Evolutionary conservation across 176 grass and related monocot genomes (phyloP).

Genomic region (Eragrostis nindensis): DNA sequence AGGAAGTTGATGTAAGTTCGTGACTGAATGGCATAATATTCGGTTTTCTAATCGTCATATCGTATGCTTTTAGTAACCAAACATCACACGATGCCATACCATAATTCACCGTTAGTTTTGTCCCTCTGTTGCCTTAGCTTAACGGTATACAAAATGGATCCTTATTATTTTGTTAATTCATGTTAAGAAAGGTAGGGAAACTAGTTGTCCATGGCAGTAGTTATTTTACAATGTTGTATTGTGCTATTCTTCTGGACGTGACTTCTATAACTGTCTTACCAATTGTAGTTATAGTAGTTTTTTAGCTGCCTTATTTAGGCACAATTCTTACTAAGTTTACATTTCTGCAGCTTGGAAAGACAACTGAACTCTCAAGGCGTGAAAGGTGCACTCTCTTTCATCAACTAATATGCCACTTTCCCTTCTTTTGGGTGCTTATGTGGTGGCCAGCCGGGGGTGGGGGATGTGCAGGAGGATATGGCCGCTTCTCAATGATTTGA

Average conservation of each 20-base stretch:
- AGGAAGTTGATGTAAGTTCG: slow-evolving; percentile 94
- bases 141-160: not conserved
- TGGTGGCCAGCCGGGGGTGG: too few relatives aligned
- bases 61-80: slow-evolving; percentile 3
- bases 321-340: slow-evolving; percentile 33
- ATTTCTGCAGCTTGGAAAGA: slow-evolving; percentile 67
- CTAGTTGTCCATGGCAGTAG: not conserved
- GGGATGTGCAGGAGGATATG: too few relatives aligned
- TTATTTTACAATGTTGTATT: not conserved
- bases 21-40: slow-evolving; percentile 8
- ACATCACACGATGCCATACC: not conserved
- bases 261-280: not conserved
- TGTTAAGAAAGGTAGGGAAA: not conserved
- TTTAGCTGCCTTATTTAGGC: not conserved
- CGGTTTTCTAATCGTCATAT: not conserved
- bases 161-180: not conserved
- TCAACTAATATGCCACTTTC: not conserved
- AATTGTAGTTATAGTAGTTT: not conserved
- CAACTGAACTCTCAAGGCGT: slow-evolving; percentile 93
- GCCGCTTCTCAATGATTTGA: not conserved
- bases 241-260: not conserved
- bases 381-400: slow-evolving; percentile 66
- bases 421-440: not conserved
- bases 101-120: not conserved
- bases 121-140: not conserved